A percentile compares a stretch with the other conserved stretches of the same genome.
Conservation (phyloP, 2,329 filamentous ascomycete genomes). For the Colletotrichum brevisporum region DNA sequence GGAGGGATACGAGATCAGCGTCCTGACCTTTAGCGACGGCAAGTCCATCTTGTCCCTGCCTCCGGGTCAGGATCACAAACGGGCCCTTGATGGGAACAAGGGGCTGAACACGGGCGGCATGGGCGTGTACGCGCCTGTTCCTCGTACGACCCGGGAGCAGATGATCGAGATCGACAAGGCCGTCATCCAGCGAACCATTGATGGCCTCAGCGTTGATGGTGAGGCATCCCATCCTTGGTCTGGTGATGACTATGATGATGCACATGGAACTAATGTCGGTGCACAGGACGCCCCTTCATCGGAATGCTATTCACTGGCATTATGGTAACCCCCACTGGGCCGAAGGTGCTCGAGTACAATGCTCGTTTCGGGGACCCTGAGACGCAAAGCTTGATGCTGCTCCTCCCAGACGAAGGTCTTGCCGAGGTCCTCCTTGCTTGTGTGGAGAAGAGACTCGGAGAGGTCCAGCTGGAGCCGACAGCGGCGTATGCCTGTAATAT, state of each 20-base stretch:
- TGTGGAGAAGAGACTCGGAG: constrained; percentile 79
- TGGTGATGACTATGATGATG: background rate
- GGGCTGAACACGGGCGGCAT: constrained; percentile 97
- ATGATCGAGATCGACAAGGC: constrained; percentile 83
- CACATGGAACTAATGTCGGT: background rate
- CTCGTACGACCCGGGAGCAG: constrained; percentile 81
- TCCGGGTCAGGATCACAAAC: constrained; percentile 96
- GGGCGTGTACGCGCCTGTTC: constrained; percentile 96
- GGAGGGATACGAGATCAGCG: constrained; percentile 90
- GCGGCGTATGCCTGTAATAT: constrained; percentile 87
- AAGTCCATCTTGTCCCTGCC: constrained; percentile 86
- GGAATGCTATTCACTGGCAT: constrained; percentile 90
- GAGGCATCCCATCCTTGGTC: background rate
- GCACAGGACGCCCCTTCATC: constrained; percentile 67
- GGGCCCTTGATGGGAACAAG: constrained; percentile 89
- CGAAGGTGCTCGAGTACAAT: constrained; percentile 92
- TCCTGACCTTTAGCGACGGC: constrained; percentile 93
- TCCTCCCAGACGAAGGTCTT: constrained; percentile 85
- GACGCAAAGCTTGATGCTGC: constrained; percentile 86
- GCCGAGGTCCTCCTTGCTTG: constrained; percentile 92
- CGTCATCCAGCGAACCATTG: constrained; percentile 90
- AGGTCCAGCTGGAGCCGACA: constrained; percentile 77
- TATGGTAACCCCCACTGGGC: constrained; percentile 88
- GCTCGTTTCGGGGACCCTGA: constrained; percentile 94
- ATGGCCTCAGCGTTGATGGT: constrained; percentile 62